Conservation (phyloP, 208 protist species). For the Tritrichomonas foetus region DNA sequence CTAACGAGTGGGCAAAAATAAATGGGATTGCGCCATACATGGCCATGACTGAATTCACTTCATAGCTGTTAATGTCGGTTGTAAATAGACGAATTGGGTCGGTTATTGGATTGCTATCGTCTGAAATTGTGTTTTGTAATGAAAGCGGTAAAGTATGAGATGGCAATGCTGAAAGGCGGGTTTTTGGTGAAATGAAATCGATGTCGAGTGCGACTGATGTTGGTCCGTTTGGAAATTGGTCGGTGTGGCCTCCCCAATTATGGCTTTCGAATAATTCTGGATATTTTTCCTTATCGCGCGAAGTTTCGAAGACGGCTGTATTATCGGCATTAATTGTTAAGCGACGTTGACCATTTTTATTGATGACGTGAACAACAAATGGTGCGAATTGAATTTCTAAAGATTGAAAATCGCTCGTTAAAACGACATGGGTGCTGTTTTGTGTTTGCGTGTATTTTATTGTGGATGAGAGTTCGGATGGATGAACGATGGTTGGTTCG, state of each 20-base stretch:
- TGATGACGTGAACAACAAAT: neutral
- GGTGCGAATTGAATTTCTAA: neutral
- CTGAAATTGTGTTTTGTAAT: neutral
- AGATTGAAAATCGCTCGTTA: neutral
- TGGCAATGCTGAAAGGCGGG: neutral
- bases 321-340: neutral
- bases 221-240: neutral
- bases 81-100: neutral
- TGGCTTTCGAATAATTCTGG: neutral
- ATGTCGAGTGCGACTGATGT: neutral
- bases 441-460: neutral
- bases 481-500: neutral
- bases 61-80: neutral
- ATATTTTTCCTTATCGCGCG: neutral
- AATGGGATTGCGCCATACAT: constrained; percentile 24
- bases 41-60: neutral
- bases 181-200: neutral
- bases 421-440: neutral
- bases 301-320: neutral
- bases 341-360: neutral
- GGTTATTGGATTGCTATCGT: too few relatives aligned
- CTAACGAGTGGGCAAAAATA: neutral
- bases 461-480: neutral
- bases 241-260: neutral
- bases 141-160: neutral